Evolutionary conservation across 1,284 basidiomycete genomes (phyloP).

Genomic region (Tremellales sp.): DNA sequence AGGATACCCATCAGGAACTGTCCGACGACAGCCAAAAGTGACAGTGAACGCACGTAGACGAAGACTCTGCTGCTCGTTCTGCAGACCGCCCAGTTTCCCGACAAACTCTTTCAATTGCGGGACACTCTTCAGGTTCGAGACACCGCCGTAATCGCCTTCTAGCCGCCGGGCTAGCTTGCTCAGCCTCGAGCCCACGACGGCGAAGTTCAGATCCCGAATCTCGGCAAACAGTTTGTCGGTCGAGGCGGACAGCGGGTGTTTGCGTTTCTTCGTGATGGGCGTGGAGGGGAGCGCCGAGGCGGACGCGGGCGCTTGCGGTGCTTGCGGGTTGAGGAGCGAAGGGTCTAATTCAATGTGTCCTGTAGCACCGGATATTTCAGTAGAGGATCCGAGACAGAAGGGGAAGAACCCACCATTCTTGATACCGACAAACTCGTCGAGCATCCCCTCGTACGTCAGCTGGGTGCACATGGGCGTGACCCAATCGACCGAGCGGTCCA

Average conservation of each 20-base stretch:
- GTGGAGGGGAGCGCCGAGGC: conserved; percentile 47
- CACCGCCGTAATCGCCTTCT: conserved; percentile 72
- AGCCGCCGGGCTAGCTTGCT: conserved; percentile 77
- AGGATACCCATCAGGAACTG: background rate
- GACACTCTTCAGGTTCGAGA: conserved; percentile 65
- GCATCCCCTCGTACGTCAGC: conserved; percentile 91
- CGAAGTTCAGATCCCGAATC: conserved; percentile 88
- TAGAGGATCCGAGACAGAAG: background rate
- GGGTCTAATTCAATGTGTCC: conserved; percentile 88
- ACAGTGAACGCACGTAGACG: conserved; percentile 64
- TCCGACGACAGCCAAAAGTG: background rate
- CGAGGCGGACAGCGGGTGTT: conserved; percentile 70
- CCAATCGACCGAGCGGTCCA: conserved; percentile 93
- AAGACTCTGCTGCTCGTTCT: conserved; percentile 84
- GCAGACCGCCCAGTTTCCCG: conserved; percentile 84
- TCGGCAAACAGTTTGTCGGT: conserved; percentile 82
- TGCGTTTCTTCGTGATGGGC: conserved; percentile 68
- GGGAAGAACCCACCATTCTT: conserved; percentile 64
- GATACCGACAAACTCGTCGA: conserved; percentile 91
- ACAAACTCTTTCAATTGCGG: conserved; percentile 93
- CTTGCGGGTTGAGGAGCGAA: conserved; percentile 61
- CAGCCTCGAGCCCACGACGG: conserved; percentile 79
- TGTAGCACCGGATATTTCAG: conserved; percentile 42
- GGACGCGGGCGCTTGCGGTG: conserved; percentile 48
- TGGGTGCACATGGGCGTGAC: conserved; percentile 94